Evolutionary conservation across 306 rosid genomes (phyloP), one percentile per base, ranked within the genome.

Genomic region (Ormosia semicastrata): DNA sequence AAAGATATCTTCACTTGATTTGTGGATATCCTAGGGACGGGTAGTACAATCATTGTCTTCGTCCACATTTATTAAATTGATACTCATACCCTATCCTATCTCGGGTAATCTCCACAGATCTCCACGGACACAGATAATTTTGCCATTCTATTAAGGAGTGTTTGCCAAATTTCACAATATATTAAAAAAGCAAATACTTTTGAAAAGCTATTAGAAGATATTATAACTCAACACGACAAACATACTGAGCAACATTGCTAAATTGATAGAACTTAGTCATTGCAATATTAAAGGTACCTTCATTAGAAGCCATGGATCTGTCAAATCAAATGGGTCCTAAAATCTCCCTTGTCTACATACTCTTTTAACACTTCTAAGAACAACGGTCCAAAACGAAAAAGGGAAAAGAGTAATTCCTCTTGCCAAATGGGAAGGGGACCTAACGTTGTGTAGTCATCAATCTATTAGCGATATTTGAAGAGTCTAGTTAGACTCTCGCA

Each of bases 301-400:
- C 2, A 57, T 44, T 68, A 69, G 43, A 69, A 54, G 71, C 41
- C 64, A 82, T 39, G 11, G 60, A 62, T 50, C 24, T 11, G 52
- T 69, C 73, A 60, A 69, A 82, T 75, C 62, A 64, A 11, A 71
- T 24, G 77, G 81, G 81, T 60, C 77, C 76, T 78, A 54, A 52
- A 60, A 56, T 57, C 73, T 44, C 70, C 3, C 33, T 78, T 30
- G 68, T 83, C 80, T 53, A 71, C 30, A 24, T 44, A 4, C 78
- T 36, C 57, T 46, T 72, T 54, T 57, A 64, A 60, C 78, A 63
- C 78, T 57, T 71, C 18, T 64, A 66, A 43, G 24, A 73, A 72
- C 49, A 71, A 77, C 47, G 18, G 18, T 40, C 75, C 71, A 78
- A 73, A 72, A 44, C 11, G 70, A 67, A 57, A 29, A 15, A 17